Percentiles rank a stretch among this genome's conserved stretches.
Evolutionary conservation across 179 eudicot species (phyloP).

Genomic region (Beta macrorhiza): DNA sequence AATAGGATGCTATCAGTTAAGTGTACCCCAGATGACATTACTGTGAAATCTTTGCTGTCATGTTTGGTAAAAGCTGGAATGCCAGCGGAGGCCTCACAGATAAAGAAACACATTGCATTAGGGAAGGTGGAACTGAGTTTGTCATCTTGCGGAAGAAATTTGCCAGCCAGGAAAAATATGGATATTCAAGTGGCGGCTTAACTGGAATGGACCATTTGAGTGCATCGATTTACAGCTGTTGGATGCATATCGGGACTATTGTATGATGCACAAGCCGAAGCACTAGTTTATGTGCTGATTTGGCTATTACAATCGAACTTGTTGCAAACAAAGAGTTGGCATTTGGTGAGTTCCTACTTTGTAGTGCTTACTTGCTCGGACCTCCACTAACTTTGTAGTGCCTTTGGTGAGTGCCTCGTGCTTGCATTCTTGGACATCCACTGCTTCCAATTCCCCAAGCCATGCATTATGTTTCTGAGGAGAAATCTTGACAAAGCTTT

Average conservation of each 20-base stretch:
- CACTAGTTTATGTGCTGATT: not conserved
- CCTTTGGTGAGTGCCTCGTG: conserved; percentile 1
- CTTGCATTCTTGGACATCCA: conserved; percentile 1
- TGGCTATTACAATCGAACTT: not conserved
- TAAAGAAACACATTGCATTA: conserved; percentile 44
- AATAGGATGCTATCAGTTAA: conserved; percentile 62
- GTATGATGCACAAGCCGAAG: not conserved
- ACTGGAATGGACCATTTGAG: conserved; percentile 9
- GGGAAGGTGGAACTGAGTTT: conserved; percentile 31
- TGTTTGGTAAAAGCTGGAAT: conserved; percentile 88
- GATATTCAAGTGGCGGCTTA: conserved; percentile 64
- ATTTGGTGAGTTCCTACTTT: conserved; percentile 4
- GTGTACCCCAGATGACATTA: conserved; percentile 73
- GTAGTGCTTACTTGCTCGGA: not conserved
- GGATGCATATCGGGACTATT: not conserved
- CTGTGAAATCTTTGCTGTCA: conserved; percentile 55
- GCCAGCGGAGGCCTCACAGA: conserved; percentile 66
- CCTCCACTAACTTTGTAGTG: not conserved
- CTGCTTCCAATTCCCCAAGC: not conserved
- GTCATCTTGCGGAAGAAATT: conserved; percentile 38
- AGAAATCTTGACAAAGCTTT: conserved; percentile 11
- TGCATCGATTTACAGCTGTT: not conserved
- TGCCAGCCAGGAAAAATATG: conserved; percentile 30
- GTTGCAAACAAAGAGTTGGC: not conserved
- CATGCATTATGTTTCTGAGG: not conserved